Evolutionary conservation across 306 rosid genomes (phyloP), one percentile per base, ranked within the genome.

Genomic region (Dryas octopetala): DNA sequence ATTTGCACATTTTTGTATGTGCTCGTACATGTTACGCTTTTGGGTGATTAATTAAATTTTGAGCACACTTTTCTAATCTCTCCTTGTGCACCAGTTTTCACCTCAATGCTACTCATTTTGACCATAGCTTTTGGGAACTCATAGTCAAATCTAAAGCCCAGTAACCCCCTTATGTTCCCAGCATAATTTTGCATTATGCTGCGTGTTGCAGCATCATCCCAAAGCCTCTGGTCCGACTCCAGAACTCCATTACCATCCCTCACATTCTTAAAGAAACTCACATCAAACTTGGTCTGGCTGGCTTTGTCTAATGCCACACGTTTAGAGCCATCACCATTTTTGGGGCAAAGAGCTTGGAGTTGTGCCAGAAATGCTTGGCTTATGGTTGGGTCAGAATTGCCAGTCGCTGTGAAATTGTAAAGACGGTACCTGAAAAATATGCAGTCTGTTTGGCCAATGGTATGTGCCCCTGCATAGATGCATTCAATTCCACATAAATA

Each of bases 81-180:
- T 68, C 98, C 98, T 50, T 87, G 72, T 4, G 17, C 2, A 6
- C 89, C 97, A 47, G 77, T 86, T 74, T 88, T 92, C 45, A 90
- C 97, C 66, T 86, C 92, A 28, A 90, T 74, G 66, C 87, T 79
- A 19, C 98, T 85, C 91, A 92, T 62, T 76, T 88, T 92, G 19
- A 90, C 45, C 94, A 90, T 92, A 50, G 96, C 91, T 66, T 88
- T 92, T 3, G 88, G 85, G 67, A 92, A 92, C 47, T 90, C 97
- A 49, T 23, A 0, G 12, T 83, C 80, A 80, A 86, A 93, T 79
- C 90, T 86, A 26, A 91, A 73, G 16, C 97, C 93, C 14, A 89
- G 44, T 4, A 89, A 50, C 49, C 90, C 91, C 79, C 89, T 80
- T 19, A 86, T n/a, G 45, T 11, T 85, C 8, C 96, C 91, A 1